Evolutionary conservation across 129 eudicot species (phyloP).

Genomic region (Silybum marianum): DNA sequence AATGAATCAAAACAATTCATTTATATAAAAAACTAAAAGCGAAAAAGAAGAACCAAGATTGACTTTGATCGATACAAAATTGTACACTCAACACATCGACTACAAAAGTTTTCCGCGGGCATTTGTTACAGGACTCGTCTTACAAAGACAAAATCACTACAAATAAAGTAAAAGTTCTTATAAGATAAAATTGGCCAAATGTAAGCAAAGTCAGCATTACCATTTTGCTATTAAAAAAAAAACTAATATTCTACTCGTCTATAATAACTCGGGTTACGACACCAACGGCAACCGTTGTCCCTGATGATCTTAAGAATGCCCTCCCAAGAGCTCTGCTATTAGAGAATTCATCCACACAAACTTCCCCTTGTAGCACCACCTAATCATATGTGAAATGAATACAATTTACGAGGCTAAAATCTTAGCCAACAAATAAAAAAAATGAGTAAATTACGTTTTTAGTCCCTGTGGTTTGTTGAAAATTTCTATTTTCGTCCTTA

Average conservation of each 20-base stretch:
- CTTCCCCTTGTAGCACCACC: slow-evolving; percentile 70
- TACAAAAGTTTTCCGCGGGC: not conserved
- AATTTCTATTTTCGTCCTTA: too few species aligned
- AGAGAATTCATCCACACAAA: slow-evolving; percentile 80
- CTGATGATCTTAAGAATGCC: slow-evolving; percentile 75
- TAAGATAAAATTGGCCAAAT: not conserved
- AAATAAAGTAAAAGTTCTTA: not conserved
- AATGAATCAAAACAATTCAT: not conserved
- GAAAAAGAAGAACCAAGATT: not conserved
- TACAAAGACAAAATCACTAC: too few species aligned
- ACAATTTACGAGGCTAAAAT: not conserved
- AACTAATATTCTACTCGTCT: not conserved
- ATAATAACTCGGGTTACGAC: slow-evolving; percentile 56
- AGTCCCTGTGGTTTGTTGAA: too few species aligned
- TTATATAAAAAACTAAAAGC: not conserved
- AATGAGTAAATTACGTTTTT: too few species aligned
- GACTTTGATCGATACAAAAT: not conserved
- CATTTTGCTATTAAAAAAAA: too few species aligned
- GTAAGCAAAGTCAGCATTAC: not conserved
- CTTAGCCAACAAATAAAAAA: not conserved
- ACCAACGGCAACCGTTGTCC: slow-evolving; percentile 93
- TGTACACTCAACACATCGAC: not conserved
- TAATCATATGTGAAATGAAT: slow-evolving; percentile 18
- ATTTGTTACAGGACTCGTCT: not conserved
- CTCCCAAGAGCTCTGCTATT: slow-evolving; percentile 81